phyloP scores from a whole-genome alignment of 192 early-diverging fungal genomes.

The Coemansia umbellata region DNA sequence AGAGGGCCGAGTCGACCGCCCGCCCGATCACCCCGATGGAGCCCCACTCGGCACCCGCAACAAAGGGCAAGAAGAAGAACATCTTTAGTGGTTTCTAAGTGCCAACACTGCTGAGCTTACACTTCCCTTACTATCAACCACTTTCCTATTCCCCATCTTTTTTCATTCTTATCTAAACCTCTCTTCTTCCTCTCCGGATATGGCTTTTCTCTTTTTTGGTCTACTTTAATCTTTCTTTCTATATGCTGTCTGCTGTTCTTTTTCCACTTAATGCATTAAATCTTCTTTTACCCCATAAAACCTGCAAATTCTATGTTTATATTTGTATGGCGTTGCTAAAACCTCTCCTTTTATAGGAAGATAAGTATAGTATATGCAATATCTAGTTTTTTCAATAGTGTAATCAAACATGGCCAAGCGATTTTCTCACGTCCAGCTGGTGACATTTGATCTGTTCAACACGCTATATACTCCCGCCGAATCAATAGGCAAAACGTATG shows the following conservation, averaged over 20 bases:
- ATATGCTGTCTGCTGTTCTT: constrained; percentile 2
- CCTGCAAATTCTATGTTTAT: not conserved
- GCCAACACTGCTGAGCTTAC: not conserved
- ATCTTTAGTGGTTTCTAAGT: constrained; percentile 52
- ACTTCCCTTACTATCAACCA: not conserved
- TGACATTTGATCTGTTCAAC: constrained; percentile 64
- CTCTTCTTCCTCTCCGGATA: not conserved
- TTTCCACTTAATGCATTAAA: not conserved
- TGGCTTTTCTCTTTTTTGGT: constrained; percentile 1
- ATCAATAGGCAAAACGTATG: constrained; percentile 23
- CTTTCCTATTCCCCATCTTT: not conserved
- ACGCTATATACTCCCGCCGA: constrained; percentile 57
- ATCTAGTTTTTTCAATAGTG: not conserved
- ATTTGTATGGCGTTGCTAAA: too few relatives aligned
- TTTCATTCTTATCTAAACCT: not conserved
- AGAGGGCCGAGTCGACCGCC: constrained; percentile 63
- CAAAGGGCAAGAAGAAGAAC: constrained; percentile 54
- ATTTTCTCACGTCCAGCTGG: constrained; percentile 43
- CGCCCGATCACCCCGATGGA: constrained; percentile 49
- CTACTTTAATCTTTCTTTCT: not conserved
- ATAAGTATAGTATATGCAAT: too few relatives aligned
- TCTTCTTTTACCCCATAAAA: not conserved
- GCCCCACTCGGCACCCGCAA: constrained; percentile 32
- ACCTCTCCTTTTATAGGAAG: too few relatives aligned
- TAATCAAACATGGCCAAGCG: constrained; percentile 14